A percentile compares a stretch with the other conserved stretches of the same genome.
phyloP scores from a whole-genome alignment of 2,329 filamentous ascomycete genomes.

The Apiospora kogelbergensis region DNA sequence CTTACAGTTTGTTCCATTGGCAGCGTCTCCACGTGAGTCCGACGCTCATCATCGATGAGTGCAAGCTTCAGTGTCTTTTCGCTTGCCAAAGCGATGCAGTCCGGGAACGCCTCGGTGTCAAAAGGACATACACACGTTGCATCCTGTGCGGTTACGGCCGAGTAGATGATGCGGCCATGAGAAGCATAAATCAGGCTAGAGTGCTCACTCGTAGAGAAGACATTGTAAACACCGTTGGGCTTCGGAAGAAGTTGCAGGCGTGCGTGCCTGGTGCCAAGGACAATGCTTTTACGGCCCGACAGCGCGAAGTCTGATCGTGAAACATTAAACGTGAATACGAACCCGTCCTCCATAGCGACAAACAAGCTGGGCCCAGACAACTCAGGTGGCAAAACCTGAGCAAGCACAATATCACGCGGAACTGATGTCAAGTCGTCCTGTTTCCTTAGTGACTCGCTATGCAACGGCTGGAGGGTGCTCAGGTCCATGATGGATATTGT shows the following conservation, averaged over 20 bases:
- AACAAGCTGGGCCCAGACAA: conserved; percentile 71
- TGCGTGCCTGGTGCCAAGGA: conserved; percentile 83
- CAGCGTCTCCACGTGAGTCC: conserved; percentile 84
- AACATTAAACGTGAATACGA: conserved; percentile 80
- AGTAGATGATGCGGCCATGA: conserved; percentile 87
- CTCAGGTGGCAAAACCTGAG: conserved; percentile 68
- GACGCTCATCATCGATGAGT: conserved; percentile 77
- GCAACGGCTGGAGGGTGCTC: conserved; percentile 62
- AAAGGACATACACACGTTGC: conserved; percentile 81
- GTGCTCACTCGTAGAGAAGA: conserved; percentile 93
- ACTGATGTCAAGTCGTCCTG: conserved; percentile 71
- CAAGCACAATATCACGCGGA: conserved; percentile 77
- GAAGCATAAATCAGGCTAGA: conserved; percentile 90
- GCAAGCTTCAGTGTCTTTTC: conserved; percentile 75
- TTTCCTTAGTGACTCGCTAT: conserved; percentile 61
- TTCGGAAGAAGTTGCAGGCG: conserved; percentile 77
- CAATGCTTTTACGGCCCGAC: conserved; percentile 74
- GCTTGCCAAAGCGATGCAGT: conserved; percentile 79
- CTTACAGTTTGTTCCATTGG: conserved; percentile 80
- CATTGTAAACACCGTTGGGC: conserved; percentile 66
- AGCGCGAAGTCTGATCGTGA: conserved; percentile 61
- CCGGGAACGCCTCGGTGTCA: conserved; percentile 76
- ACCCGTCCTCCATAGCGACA: conserved; percentile 88
- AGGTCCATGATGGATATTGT: conserved; percentile 74
- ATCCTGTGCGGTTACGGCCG: conserved; percentile 87